Base-by-base conservation (phyloP, 208 protist genomes). In the Trypanosoma cruzi region DNA sequence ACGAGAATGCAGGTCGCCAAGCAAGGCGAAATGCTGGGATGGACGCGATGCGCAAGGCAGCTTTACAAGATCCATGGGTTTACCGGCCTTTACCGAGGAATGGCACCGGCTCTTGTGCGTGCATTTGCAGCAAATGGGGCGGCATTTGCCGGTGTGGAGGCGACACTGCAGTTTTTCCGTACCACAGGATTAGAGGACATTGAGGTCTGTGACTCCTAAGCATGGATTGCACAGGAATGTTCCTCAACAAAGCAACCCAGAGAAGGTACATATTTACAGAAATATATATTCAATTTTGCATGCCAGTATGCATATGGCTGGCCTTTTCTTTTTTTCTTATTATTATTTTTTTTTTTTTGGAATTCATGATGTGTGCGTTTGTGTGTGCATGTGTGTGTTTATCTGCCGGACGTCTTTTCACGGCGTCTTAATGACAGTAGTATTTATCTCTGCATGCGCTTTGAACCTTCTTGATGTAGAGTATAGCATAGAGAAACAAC, bases 1-100 rank as follows among this genome's bases (percentile, higher is more conserved):
- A 89, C 93, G 37, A 77, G 84, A 31, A 73, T 96, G 65, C 93
- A 97, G 75, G 68, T 79, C 18, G 29, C 64, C 29, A 70, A 67
- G 34, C n/a, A 52, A 14, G 56, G 49, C 2, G 57, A 71, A 28
- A 22, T 32, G 28, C 36, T 64, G 53, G 50, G 34, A 13, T 75
- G 62, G 70, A 62, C 64, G 57, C 70, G 64, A 22, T 68, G 62
- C 42, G 70, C 70, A 13, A 53, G 70, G 54, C 10, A 24, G 22
- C 42, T 75, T 6, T 75, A 69, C 22, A 67, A 55, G n/a, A 31
- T 24, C n/a, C 55, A 53, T 36, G 71, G 71, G 4, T 55, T 70
- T 42, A 22, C 20, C 6, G 71, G 71, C 8, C 52, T 77, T 22
- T 77, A 77, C 53, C 32, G 57, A 29, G 71, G 71, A 46, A 64